Evolutionary conservation across 140 eudicot genomes (phyloP), one percentile per base, ranked within the genome.

Genomic region (Oenanthe javanica): DNA sequence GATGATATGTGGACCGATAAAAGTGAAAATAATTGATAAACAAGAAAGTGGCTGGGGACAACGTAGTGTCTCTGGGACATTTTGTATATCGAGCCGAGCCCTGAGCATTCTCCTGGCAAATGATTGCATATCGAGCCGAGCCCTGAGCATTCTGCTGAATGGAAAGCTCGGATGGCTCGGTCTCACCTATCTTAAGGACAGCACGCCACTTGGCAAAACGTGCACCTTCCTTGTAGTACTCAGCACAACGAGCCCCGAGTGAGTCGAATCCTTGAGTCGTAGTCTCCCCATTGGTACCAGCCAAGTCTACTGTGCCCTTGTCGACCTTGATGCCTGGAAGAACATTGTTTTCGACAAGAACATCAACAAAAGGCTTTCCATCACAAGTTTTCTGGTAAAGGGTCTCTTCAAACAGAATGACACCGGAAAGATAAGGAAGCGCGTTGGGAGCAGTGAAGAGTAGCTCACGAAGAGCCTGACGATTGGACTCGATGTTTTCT

Each of bases 171-270:
- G 98, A 93, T n/a, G n/a, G n/a, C n/a, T 93, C 97, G 6, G 83
- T 91, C 7, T 86, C 77, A n/a, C 98, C 97, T 59, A 93, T 93
- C 86, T 93, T 93, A 66, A 93, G 92, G 27, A 91, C 98, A 0
- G 97, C 91, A 15, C 98, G 91, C 98, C 97, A 91, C 93, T 93
- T 93, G 79, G 98, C 98, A 46, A 93, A 93, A 16, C 98, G 93
- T 9, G 96, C 98, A 4, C 97, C 98, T 1, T 96, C 98, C 83
- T 91, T 88, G 85, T 93, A 91, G 83, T 87, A 93, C 81, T 85
- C 82, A 1, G 84, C 83, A 77, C 97, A 93, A 45, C 98, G 93
- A 1, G 90, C 87, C 19, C 95, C 93, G 15, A 93, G 96, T 9
- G 92, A 87, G 47, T 93, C 98, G 7, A 91, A 73, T 40, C 98